A percentile compares a stretch with the other conserved stretches of the same genome.
Evolutionary conservation across 768 basidiomycete genomes (phyloP).

Genomic region (Phaffia australis): DNA sequence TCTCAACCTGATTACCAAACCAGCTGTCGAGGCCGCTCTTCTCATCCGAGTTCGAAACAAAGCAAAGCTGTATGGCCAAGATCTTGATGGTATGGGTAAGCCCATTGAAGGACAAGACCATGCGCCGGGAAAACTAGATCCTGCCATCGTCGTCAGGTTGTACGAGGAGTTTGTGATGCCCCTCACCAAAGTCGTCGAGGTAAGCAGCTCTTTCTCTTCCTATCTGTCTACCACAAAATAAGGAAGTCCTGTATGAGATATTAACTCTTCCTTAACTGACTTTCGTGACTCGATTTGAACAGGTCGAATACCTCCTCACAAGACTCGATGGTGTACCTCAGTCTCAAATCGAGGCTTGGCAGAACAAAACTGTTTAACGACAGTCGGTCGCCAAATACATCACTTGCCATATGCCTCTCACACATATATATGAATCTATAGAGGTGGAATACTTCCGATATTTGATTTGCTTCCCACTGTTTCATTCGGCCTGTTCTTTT

Average conservation of each 20-base stretch:
- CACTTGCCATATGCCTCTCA: too few relatives aligned
- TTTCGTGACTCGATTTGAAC: neutral
- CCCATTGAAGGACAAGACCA: conserved; percentile 35
- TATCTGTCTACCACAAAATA: neutral
- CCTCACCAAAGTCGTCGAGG: conserved; percentile 96
- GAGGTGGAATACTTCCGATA: too few relatives aligned
- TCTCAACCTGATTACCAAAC: conserved; percentile 86
- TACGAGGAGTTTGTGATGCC: conserved; percentile 96
- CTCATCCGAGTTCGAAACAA: conserved; percentile 78
- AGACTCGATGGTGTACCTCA: conserved; percentile 75
- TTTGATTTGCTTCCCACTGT: too few relatives aligned
- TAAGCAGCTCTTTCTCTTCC: conserved; percentile 36
- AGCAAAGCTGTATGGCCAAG: conserved; percentile 62
- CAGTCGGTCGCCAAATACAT: too few relatives aligned
- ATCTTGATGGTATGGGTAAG: conserved; percentile 62
- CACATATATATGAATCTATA: too few relatives aligned
- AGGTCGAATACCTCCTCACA: conserved; percentile 93
- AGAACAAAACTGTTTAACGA: conserved; percentile 11
- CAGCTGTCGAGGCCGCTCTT: conserved; percentile 79
- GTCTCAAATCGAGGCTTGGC: conserved; percentile 62
- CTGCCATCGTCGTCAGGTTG: conserved; percentile 80
- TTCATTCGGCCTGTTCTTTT: too few relatives aligned
- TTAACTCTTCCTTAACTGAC: neutral
- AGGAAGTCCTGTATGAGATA: neutral
- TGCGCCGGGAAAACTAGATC: conserved; percentile 61